A percentile compares a stretch with the other conserved stretches of the same genome.
Evolutionary conservation across 73 alveolate species (phyloP).

Genomic region (Stentor coeruleus): DNA sequence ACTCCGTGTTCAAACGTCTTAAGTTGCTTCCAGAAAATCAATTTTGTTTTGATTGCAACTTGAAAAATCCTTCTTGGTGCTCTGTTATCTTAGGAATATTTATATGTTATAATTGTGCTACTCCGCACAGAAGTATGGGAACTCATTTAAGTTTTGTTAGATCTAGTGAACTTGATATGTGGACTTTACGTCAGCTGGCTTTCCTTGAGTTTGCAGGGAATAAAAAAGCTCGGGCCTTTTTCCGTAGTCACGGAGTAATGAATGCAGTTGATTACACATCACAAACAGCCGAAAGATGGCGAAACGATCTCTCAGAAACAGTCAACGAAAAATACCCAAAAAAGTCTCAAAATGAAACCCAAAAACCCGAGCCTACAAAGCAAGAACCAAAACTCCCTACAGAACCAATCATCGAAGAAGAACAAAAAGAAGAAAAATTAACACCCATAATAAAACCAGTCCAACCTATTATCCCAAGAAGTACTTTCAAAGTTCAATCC

Average conservation of each 20-base stretch:
- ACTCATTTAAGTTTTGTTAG: slow-evolving; percentile 23
- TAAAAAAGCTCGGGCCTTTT: background rate
- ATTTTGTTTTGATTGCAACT: slow-evolving; percentile 8
- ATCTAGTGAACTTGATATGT: slow-evolving; percentile 7
- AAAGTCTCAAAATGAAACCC: background rate
- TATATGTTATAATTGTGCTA: slow-evolving; percentile 3
- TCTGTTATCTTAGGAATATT: slow-evolving; percentile 16
- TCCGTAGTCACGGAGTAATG: background rate
- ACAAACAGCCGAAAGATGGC: slow-evolving; percentile 27
- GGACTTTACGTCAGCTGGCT: slow-evolving; percentile 26
- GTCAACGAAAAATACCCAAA: slow-evolving; percentile 13
- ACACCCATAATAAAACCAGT: background rate
- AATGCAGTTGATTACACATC: slow-evolving; percentile 14
- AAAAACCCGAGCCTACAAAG: background rate
- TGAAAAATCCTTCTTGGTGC: slow-evolving; percentile 18
- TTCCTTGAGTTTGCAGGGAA: slow-evolving; percentile 23
- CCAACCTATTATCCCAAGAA: background rate
- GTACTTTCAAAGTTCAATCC: background rate
- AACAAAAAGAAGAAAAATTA: background rate
- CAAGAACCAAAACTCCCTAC: slow-evolving; percentile 4
- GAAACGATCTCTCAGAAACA: slow-evolving; percentile 23
- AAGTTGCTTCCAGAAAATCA: background rate
- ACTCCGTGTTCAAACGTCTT: background rate
- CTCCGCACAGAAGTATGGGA: slow-evolving; percentile 18
- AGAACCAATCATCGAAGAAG: background rate